These are phyloP conservation scores for Aspergillus hancockii DNA, from an alignment of 495 filamentous ascomycete species.

Conservation along the genomic window DNA sequence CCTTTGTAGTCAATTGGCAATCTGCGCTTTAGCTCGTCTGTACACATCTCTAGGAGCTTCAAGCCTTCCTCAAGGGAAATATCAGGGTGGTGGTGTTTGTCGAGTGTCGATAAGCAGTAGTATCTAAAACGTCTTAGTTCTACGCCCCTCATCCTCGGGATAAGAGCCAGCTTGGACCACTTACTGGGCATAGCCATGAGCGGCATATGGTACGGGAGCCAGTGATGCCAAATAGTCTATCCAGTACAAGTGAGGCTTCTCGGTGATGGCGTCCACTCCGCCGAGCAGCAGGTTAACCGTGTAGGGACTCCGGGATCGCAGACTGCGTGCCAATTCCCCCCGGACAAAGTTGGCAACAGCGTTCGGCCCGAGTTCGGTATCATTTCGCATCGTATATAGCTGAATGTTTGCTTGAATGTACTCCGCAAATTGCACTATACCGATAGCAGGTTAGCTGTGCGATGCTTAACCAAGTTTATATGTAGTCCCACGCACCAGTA, in stretches of 20 bases:
- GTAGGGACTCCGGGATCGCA: constrained; percentile 91
- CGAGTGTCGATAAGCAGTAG: constrained; percentile 92
- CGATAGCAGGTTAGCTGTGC: constrained; percentile 29
- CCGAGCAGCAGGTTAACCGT: constrained; percentile 94
- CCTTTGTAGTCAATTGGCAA: constrained; percentile 99
- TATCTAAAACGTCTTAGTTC: constrained; percentile 55
- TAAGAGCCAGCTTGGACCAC: constrained; percentile 33
- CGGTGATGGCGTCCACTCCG: constrained; percentile 83
- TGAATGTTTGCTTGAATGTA: constrained; percentile 98
- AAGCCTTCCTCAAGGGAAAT: constrained; percentile 84
- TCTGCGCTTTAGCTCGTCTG: constrained; percentile 92
- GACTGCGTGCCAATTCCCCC: constrained; percentile 82
- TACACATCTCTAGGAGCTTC: constrained; percentile 89
- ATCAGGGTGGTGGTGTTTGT: constrained; percentile 97
- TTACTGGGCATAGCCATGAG: constrained; percentile 96
- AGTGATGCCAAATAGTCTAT: constrained; percentile 91
- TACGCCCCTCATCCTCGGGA: not conserved
- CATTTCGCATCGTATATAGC: constrained; percentile 98
- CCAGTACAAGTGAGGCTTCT: constrained; percentile 92
- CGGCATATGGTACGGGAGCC: constrained; percentile 88
- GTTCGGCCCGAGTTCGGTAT: constrained; percentile 81
- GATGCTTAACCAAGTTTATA: not conserved
- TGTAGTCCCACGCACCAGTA: constrained; percentile 62
- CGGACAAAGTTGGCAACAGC: constrained; percentile 91
- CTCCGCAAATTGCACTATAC: constrained; percentile 94